Percentiles rank a stretch among this genome's conserved stretches.
These are phyloP conservation scores for Colletotrichum eleusines DNA, from an alignment of 2,329 filamentous ascomycete genomes.

Conservation along the genomic window DNA sequence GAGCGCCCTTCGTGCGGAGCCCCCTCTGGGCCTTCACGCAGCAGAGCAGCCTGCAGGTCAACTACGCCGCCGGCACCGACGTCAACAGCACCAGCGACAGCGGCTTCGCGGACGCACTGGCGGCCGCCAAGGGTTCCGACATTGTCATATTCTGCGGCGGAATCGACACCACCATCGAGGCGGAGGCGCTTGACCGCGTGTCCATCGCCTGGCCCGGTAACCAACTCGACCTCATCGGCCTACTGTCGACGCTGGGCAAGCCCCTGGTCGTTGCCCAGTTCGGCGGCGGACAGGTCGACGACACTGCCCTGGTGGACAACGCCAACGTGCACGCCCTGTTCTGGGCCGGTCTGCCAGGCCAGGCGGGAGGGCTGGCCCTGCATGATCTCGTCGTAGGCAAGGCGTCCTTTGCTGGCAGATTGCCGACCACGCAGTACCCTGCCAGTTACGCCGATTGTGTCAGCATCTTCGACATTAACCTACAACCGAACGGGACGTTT, in stretches of 20 bases:
- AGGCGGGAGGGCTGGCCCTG: constrained; percentile 58
- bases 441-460: constrained; percentile 55
- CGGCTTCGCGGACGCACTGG: constrained; percentile 46
- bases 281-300: constrained; percentile 55
- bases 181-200: constrained; percentile 64
- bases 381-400: constrained; percentile 65
- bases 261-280: constrained; percentile 64
- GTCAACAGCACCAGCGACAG: constrained; percentile 1
- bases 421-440: constrained; percentile 68
- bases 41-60: background rate
- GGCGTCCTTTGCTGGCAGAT: constrained; percentile 62
- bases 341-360: background rate
- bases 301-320: constrained; percentile 40
- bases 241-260: constrained; percentile 53
- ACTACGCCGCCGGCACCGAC: background rate
- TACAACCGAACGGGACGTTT: background rate
- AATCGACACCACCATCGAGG: constrained; percentile 64
- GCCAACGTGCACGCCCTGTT: constrained; percentile 18
- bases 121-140: constrained; percentile 59
- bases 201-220: constrained; percentile 63
- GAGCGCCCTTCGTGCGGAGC: background rate
- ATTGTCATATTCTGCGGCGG: constrained; percentile 67
- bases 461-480: background rate
- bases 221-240: constrained; percentile 63
- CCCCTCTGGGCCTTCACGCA: background rate